phyloP scores from a whole-genome alignment of 768 basidiomycete species.

The Glaciozyma martinii region DNA sequence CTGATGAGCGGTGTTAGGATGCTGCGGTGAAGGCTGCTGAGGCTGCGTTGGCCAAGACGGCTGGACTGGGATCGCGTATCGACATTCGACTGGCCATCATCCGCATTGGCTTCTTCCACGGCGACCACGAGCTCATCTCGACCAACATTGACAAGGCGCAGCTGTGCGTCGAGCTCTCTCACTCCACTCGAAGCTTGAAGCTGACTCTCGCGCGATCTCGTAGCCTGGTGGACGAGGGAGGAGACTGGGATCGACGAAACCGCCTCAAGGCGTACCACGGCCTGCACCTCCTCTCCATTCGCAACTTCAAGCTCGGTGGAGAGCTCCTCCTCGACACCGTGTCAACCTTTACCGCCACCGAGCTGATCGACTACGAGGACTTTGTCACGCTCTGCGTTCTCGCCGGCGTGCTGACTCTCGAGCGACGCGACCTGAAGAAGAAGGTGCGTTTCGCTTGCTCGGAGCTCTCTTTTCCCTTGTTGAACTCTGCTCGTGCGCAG shows the following conservation, averaged over 20 bases:
- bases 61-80: constrained; percentile 84
- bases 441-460: constrained; percentile 48
- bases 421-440: constrained; percentile 80
- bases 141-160: constrained; percentile 69
- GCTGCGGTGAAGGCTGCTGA: constrained; percentile 70
- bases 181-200: neutral
- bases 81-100: constrained; percentile 83
- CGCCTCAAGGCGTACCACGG: constrained; percentile 92
- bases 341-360: constrained; percentile 87
- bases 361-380: constrained; percentile 77
- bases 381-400: constrained; percentile 81
- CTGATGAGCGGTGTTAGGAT: constrained; percentile 48
- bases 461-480: neutral
- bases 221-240: constrained; percentile 85
- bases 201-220: neutral
- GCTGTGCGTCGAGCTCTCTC: constrained; percentile 48
- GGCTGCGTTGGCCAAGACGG: constrained; percentile 78
- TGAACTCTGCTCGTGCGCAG: constrained; percentile 41
- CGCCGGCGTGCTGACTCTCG: constrained; percentile 63
- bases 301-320: constrained; percentile 83
- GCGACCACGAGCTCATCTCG: constrained; percentile 62
- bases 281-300: constrained; percentile 70
- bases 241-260: constrained; percentile 96
- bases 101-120: constrained; percentile 83
- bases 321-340: constrained; percentile 81